Evolutionary conservation across 2,329 filamentous ascomycete species (phyloP).

Genomic region (Boeremia lycopersici): DNA sequence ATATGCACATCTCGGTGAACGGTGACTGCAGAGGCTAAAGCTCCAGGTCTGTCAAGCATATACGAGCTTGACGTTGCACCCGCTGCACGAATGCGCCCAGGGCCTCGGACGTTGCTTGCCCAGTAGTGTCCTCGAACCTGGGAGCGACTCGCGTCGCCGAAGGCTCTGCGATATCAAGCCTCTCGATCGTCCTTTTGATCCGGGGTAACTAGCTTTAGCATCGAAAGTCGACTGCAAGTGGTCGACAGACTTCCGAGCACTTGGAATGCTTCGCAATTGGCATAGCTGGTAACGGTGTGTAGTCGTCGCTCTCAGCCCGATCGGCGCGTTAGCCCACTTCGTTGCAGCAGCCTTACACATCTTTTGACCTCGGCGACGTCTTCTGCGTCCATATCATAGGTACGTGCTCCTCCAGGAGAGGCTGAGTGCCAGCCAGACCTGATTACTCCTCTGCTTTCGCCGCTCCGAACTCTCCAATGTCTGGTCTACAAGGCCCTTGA

Average conservation of each 20-base stretch:
- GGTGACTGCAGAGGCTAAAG: slow-evolving; percentile 42
- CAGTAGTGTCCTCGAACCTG: slow-evolving; percentile 31
- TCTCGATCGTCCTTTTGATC: slow-evolving; percentile 36
- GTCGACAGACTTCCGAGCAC: neutral
- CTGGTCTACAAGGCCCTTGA: too few species aligned
- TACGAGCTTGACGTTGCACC: slow-evolving; percentile 18
- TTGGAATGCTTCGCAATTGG: neutral
- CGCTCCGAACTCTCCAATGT: neutral
- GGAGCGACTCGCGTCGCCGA: slow-evolving; percentile 32
- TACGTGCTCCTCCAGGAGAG: neutral
- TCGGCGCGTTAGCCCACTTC: neutral
- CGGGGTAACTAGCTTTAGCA: neutral
- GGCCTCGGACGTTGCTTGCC: slow-evolving; percentile 33
- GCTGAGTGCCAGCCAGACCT: neutral
- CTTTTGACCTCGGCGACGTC: neutral
- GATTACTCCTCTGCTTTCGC: neutral
- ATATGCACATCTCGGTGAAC: slow-evolving; percentile 21
- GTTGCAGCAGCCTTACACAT: neutral
- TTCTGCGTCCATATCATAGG: neutral
- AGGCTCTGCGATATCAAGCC: slow-evolving; percentile 35
- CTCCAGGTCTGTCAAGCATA: slow-evolving; percentile 22
- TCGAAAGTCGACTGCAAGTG: neutral
- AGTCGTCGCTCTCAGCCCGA: neutral
- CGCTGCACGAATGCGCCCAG: slow-evolving; percentile 34
- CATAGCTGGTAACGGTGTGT: neutral